Evolutionary conservation across 1,139 yeast genomes (phyloP).

Genomic region (Schizosaccharomyces versatilis): DNA sequence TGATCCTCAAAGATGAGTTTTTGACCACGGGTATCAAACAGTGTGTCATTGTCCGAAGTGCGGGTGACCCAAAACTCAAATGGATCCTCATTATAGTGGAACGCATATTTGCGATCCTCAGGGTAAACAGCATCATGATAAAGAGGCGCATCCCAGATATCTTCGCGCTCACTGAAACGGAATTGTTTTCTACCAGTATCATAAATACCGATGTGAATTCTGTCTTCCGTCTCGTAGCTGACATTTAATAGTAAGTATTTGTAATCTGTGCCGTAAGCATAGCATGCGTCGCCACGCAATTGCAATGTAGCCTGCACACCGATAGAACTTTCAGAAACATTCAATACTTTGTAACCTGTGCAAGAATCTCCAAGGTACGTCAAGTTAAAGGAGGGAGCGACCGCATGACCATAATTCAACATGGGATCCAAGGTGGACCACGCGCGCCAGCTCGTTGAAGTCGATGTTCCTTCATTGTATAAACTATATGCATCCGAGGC

Average conservation of each 20-base stretch:
- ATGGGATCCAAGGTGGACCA: too few relatives aligned
- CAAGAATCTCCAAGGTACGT: not conserved
- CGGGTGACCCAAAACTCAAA: conserved; percentile 19
- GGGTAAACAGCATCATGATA: conserved; percentile 11
- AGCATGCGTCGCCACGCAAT: conserved; percentile 16
- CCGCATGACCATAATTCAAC: too few relatives aligned
- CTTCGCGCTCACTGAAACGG: conserved; percentile 17
- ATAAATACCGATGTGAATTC: conserved; percentile 18
- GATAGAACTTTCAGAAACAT: conserved; percentile 12
- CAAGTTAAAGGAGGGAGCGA: too few relatives aligned
- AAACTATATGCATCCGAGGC: too few relatives aligned
- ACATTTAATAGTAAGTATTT: conserved; percentile 18
- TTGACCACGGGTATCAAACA: conserved; percentile 20
- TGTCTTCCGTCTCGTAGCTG: conserved; percentile 17
- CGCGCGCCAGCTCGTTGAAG: too few relatives aligned
- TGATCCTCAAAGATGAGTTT: conserved; percentile 17
- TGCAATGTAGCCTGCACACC: conserved; percentile 9
- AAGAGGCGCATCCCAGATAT: conserved; percentile 16
- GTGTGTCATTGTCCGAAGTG: conserved; percentile 16
- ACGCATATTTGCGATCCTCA: conserved; percentile 16
- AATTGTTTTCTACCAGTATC: conserved; percentile 18
- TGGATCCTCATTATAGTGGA: conserved; percentile 14
- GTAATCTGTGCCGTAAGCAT: conserved; percentile 21
- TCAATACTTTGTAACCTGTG: not conserved
- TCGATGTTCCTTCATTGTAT: too few relatives aligned